phyloP scores from a whole-genome alignment of 2,329 filamentous ascomycete species.

The Alternaria sp. region DNA sequence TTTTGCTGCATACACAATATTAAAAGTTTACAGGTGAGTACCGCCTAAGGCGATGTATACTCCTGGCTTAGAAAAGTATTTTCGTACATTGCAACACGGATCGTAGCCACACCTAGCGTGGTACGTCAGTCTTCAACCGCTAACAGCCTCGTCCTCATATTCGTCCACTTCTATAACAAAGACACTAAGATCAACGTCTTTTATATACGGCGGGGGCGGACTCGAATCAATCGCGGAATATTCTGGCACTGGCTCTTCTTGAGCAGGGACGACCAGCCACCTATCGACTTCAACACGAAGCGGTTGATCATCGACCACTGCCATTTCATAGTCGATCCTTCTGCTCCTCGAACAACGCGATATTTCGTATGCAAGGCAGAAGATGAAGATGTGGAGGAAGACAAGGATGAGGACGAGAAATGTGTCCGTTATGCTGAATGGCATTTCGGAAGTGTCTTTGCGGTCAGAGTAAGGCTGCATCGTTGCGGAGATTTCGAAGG shows the following conservation, averaged over 20 bases:
- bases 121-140: not conserved
- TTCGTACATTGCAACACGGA: not conserved
- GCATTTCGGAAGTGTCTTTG: not conserved
- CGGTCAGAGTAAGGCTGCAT: not conserved
- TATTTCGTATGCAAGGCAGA: not conserved
- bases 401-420: not conserved
- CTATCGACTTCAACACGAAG: not conserved
- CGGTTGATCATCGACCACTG: not conserved
- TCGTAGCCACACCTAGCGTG: not conserved
- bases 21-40: not conserved
- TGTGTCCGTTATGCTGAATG: not conserved
- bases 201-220: not conserved
- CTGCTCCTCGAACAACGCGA: not conserved
- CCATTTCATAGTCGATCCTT: not conserved
- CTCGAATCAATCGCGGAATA: not conserved
- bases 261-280: not conserved
- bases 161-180: not conserved
- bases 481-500: not conserved
- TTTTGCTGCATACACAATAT: not conserved
- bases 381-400: not conserved
- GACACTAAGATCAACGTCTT: not conserved
- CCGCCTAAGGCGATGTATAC: not conserved
- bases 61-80: not conserved
- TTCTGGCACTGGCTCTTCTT: not conserved
- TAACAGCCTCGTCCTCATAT: not conserved